Evolutionary conservation across 2,329 filamentous ascomycete species (phyloP), one percentile per base, ranked within the genome.

Genomic region (Byssothecium circinans): DNA sequence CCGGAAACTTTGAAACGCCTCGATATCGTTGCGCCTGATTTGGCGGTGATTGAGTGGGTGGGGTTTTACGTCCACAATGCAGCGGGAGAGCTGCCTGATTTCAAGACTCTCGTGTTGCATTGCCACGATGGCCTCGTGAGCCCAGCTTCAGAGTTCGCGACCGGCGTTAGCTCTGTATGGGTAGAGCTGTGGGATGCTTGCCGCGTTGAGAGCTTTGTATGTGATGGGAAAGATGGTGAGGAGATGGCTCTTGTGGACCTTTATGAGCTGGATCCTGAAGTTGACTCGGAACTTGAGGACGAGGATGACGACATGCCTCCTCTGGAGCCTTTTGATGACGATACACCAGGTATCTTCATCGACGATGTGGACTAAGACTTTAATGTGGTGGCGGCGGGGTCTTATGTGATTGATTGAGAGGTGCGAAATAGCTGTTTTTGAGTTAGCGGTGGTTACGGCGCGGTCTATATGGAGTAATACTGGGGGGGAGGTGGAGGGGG

Each of bases 1-100:
- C 59, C 57, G 14, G 23, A 45, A 2, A 55, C 44, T 7, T 52
- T 62, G 4, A 52, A 54, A 34, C 35, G 36, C 12, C 47, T 62
- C 4, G 54, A 56, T 10, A 33, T 60, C 5, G 11, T 58, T 2
- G 57, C 48, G n/a, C 57, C 57, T 1, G 35, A 53, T n/a, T 20
- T 43, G 37, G 30, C 40, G 0, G 36, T 57, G 2, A 43, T 54
- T 14, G 23, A 40, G 4, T 60, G 55, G 57, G 46, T 30, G 2
- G 23, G 8, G 25, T n/a, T n/a, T n/a, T 25, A 10, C 23, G 10
- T 25, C 5, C 23, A 25, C 10, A 25, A 10, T 6, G 23, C 23
- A 6, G 11, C 15, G 15, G 20, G 18, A 10, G 17, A 23, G 1
- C 17, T n/a, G 12, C 17, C 23, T 12, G n/a, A 15, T 4, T 19